Evolutionary conservation across 352 stramenopile species (phyloP).

Genomic region (Thraustochytrium sp.): DNA sequence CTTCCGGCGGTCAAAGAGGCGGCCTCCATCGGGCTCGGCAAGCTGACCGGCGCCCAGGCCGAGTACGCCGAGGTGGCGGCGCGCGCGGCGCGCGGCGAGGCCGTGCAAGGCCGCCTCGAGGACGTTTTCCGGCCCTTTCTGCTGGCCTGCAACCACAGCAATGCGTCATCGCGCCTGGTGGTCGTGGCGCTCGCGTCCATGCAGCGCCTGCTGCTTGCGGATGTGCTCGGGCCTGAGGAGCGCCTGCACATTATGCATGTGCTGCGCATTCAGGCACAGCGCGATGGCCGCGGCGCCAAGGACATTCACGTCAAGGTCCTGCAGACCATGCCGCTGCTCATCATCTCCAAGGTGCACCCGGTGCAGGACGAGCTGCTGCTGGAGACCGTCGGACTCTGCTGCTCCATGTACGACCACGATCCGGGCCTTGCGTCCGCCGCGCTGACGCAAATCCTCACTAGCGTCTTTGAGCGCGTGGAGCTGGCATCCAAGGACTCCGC

Average conservation of each 20-base stretch:
- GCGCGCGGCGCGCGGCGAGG: slow-evolving; percentile 66
- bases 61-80: slow-evolving; percentile 81
- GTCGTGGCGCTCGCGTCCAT: slow-evolving; percentile 88
- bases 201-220: slow-evolving; percentile 84
- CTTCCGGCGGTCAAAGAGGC: slow-evolving; percentile 20
- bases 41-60: slow-evolving; percentile 84
- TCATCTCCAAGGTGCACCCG: slow-evolving; percentile 65
- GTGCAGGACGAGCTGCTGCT: background rate
- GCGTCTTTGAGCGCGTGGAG: slow-evolving; percentile 72
- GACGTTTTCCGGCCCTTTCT: slow-evolving; percentile 92
- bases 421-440: background rate
- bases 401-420: background rate
- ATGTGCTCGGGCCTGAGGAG: slow-evolving; percentile 87
- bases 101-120: slow-evolving; percentile 80
- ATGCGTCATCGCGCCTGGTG: slow-evolving; percentile 84
- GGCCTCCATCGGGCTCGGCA: slow-evolving; percentile 73
- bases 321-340: slow-evolving; percentile 74
- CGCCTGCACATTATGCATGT: slow-evolving; percentile 88
- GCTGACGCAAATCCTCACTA: slow-evolving; percentile 65
- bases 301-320: slow-evolving; percentile 79
- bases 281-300: slow-evolving; percentile 58
- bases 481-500: slow-evolving; percentile 51
- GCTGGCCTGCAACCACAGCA: slow-evolving; percentile 92
- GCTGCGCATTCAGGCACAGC: slow-evolving; percentile 88
- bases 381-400: background rate